Evolutionary conservation across 345 rosid genomes (phyloP).

Genomic region (Rhodamnia argentea): DNA sequence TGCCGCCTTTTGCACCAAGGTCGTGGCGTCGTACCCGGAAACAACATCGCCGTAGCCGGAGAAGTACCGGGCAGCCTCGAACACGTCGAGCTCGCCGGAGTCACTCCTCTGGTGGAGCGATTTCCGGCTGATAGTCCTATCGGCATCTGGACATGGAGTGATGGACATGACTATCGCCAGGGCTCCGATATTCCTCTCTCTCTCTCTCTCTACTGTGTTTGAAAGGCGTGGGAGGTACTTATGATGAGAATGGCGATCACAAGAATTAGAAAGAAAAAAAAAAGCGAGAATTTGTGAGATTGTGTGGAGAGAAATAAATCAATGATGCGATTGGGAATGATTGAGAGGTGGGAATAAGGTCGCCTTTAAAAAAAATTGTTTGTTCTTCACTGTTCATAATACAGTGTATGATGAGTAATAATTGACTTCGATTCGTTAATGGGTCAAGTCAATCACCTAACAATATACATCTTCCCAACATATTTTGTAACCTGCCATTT

Average conservation of each 20-base stretch:
- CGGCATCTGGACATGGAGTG: slow-evolving; percentile 40
- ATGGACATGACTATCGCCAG: slow-evolving; percentile 37
- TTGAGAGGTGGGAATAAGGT: slow-evolving; percentile 30
- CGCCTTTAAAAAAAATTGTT: background rate
- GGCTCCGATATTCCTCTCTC: background rate
- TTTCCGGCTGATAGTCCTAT: slow-evolving; percentile 28
- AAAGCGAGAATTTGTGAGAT: slow-evolving; percentile 4
- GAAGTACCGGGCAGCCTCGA: slow-evolving; percentile 82
- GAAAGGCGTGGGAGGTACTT: background rate
- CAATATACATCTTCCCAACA: background rate
- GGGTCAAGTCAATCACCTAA: background rate
- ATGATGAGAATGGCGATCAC: slow-evolving; percentile 4
- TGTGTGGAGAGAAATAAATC: background rate
- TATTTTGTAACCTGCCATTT: background rate
- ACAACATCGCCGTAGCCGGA: slow-evolving; percentile 45
- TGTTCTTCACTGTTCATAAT: background rate
- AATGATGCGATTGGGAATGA: slow-evolving; percentile 27
- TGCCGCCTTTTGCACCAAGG: slow-evolving; percentile 24
- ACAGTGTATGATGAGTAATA: background rate
- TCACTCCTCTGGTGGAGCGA: slow-evolving; percentile 40
- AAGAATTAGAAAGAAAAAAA: background rate
- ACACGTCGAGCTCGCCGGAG: slow-evolving; percentile 82
- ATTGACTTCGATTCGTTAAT: background rate
- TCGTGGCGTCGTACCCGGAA: slow-evolving; percentile 10
- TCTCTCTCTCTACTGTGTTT: background rate